Evolutionary conservation across 2,329 filamentous ascomycete species (phyloP).

Genomic region (Plenodomus lindquistii): DNA sequence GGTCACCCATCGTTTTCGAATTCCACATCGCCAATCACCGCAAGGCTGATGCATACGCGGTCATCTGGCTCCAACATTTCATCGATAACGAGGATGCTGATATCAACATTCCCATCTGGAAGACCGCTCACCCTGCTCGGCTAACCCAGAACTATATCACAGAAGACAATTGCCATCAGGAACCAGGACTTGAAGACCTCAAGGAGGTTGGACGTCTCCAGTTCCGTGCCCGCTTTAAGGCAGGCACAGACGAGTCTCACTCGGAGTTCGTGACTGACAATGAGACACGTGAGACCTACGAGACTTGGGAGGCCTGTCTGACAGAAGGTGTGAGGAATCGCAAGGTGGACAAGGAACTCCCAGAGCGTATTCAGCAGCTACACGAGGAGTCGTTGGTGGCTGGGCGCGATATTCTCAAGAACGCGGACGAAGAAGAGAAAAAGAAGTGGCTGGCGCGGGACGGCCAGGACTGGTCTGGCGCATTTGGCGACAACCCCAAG

Average conservation of each 20-base stretch:
- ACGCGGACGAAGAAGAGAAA: slow-evolving; percentile 72
- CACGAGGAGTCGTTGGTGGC: slow-evolving; percentile 81
- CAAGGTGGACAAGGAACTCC: slow-evolving; percentile 73
- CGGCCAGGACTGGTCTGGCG: slow-evolving; percentile 83
- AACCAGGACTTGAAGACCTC: slow-evolving; percentile 75
- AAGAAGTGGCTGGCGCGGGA: slow-evolving; percentile 76
- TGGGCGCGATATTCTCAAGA: slow-evolving; percentile 78
- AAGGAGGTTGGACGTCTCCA: slow-evolving; percentile 79
- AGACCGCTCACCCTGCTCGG: slow-evolving; percentile 72
- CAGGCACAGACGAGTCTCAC: slow-evolving; percentile 87
- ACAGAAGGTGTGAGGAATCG: slow-evolving; percentile 80
- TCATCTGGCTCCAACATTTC: slow-evolving; percentile 84
- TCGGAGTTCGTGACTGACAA: slow-evolving; percentile 83
- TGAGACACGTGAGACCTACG: slow-evolving; percentile 87
- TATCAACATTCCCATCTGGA: slow-evolving; percentile 90
- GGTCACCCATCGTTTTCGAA: slow-evolving; percentile 87
- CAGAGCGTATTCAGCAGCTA: slow-evolving; percentile 70
- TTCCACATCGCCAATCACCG: slow-evolving; percentile 73
- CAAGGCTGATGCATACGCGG: slow-evolving; percentile 72
- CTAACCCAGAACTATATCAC: slow-evolving; percentile 93
- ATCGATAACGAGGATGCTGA: slow-evolving; percentile 76
- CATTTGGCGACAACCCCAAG: slow-evolving; percentile 78
- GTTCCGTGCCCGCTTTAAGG: slow-evolving; percentile 82
- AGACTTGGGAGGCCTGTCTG: slow-evolving; percentile 90
- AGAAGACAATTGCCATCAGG: slow-evolving; percentile 68